Percentiles rank a stretch among this genome's conserved stretches.
Evolutionary conservation across 1,284 basidiomycete genomes (phyloP).

Genomic region (Trichosporon sp.): DNA sequence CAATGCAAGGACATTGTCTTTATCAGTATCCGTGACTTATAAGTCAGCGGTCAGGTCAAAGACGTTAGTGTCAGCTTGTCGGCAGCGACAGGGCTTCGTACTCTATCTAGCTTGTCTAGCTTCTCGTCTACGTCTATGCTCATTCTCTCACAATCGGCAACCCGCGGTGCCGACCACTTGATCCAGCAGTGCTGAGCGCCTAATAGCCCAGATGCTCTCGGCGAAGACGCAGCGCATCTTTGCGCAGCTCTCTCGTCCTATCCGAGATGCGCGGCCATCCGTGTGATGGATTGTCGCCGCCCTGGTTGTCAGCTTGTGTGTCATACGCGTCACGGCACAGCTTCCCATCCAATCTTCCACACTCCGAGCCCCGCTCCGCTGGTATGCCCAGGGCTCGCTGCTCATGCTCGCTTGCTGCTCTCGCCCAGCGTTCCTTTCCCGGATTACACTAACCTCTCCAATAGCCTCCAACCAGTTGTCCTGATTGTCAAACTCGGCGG

Average conservation of each 20-base stretch:
- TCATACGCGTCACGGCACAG: background rate
- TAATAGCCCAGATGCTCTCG: conserved; percentile 17
- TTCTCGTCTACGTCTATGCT: too few relatives aligned
- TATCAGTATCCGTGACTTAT: too few relatives aligned
- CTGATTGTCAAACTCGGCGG: conserved; percentile 23
- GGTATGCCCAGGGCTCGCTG: background rate
- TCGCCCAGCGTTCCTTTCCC: too few relatives aligned
- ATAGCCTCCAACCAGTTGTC: conserved; percentile 24
- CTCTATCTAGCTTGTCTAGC: too few relatives aligned
- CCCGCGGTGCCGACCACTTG: too few relatives aligned
- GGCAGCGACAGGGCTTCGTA: too few relatives aligned
- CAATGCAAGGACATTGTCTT: too few relatives aligned
- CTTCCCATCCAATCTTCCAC: background rate
- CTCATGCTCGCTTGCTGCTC: background rate
- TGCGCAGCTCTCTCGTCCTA: conserved; percentile 7
- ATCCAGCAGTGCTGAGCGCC: too few relatives aligned
- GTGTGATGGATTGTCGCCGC: conserved; percentile 9
- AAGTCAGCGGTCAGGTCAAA: too few relatives aligned
- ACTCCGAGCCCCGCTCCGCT: background rate
- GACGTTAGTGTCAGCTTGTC: too few relatives aligned
- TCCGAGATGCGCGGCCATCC: conserved; percentile 11
- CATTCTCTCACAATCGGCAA: too few relatives aligned
- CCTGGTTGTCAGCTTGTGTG: conserved; percentile 2
- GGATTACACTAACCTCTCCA: conserved; percentile 24
- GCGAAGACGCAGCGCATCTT: conserved; percentile 12